phyloP scores from a whole-genome alignment of 2,329 filamentous ascomycete species.

The Emergomyces pasteurianus region DNA sequence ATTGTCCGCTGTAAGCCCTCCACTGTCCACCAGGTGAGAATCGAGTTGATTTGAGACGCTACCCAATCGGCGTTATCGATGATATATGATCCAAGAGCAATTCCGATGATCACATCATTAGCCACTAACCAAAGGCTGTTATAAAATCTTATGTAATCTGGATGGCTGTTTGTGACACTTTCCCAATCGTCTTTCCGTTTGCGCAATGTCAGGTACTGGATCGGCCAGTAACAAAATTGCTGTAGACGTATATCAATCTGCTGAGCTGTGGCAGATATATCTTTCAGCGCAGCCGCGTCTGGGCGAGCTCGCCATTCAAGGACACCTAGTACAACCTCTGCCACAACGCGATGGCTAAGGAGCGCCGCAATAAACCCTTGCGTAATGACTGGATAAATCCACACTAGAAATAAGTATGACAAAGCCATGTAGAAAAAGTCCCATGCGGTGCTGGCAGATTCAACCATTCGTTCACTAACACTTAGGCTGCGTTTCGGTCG shows the following conservation, averaged over 20 bases:
- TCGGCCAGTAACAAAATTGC: constrained; percentile 98
- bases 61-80: constrained; percentile 87
- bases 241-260: constrained; percentile 94
- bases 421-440: constrained; percentile 58
- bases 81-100: constrained; percentile 90
- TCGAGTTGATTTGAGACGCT: constrained; percentile 61
- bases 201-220: constrained; percentile 87
- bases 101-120: constrained; percentile 97
- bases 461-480: constrained; percentile 86
- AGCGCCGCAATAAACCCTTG: constrained; percentile 64
- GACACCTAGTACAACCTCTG: constrained; percentile 64
- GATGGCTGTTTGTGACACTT: constrained; percentile 87
- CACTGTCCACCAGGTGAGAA: constrained; percentile 74
- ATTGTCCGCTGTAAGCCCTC: constrained; percentile 81
- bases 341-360: constrained; percentile 65
- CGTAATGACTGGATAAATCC: constrained; percentile 66
- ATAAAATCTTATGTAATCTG: constrained; percentile 97
- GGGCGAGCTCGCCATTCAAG: constrained; percentile 76
- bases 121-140: constrained; percentile 97
- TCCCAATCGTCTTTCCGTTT: constrained; percentile 86
- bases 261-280: constrained; percentile 91
- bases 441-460: constrained; percentile 79
- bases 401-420: constrained; percentile 59
- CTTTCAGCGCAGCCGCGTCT: constrained; percentile 75
- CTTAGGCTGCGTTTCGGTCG: constrained; percentile 75